phyloP scores from a whole-genome alignment of 768 basidiomycete species.

The Hypholoma fasciculare region DNA sequence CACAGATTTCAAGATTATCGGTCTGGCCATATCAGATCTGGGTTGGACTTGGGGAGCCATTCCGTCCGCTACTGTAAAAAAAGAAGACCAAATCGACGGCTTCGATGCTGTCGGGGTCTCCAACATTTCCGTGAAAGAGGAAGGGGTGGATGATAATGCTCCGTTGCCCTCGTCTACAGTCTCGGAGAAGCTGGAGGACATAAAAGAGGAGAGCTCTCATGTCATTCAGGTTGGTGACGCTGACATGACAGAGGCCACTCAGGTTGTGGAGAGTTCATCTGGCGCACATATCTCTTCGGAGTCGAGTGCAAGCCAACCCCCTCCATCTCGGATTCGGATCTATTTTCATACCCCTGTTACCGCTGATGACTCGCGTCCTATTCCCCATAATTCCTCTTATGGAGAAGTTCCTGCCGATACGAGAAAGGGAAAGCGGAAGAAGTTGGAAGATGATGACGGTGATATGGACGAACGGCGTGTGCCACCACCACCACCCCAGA shows the following conservation, averaged over 20 bases:
- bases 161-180: constrained; percentile 17
- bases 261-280: constrained; percentile 29
- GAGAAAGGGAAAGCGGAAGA: constrained; percentile 85
- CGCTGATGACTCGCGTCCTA: constrained; percentile 76
- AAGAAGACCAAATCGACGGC: constrained; percentile 27
- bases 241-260: constrained; percentile 27
- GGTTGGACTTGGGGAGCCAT: constrained; percentile 85
- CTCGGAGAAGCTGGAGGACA: constrained; percentile 25
- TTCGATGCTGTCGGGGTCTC: constrained; percentile 29
- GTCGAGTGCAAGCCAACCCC: constrained; percentile 41
- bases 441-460: constrained; percentile 86
- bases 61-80: constrained; percentile 39
- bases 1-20: constrained; percentile 97
- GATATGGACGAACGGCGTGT: constrained; percentile 73
- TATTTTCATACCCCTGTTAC: constrained; percentile 92
- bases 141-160: constrained; percentile 30
- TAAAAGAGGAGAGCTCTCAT: constrained; percentile 21
- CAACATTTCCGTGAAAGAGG: constrained; percentile 31
- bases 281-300: constrained; percentile 25
- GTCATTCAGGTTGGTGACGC: constrained; percentile 26
- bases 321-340: constrained; percentile 82
- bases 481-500: constrained; percentile 64
- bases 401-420: constrained; percentile 52
- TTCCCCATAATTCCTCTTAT: constrained; percentile 59
- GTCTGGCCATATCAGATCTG: constrained; percentile 80